phyloP scores from a whole-genome alignment of 805 yeast species.

The Schizosaccharomyces osmophilus region DNA sequence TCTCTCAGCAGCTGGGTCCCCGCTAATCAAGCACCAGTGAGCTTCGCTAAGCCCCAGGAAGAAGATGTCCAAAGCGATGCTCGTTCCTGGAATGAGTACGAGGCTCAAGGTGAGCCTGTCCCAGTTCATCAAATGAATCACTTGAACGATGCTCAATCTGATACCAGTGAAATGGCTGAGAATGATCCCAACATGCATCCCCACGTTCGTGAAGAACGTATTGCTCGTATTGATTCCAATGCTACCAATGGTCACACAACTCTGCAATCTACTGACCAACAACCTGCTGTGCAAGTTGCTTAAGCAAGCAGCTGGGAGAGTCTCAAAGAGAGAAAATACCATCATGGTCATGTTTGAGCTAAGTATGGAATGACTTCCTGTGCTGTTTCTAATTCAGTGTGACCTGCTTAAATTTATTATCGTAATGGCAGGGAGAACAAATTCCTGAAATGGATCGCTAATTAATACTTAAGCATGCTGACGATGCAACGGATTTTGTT shows the following conservation, averaged over 20 bases:
- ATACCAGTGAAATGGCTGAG: background rate
- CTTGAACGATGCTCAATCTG: background rate
- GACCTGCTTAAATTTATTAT: too few relatives aligned
- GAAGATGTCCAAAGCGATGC: background rate
- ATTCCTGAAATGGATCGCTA: too few relatives aligned
- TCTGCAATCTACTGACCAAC: background rate
- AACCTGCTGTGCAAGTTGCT: background rate
- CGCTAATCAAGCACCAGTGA: background rate
- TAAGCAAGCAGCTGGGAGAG: background rate
- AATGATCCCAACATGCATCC: background rate
- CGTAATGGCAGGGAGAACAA: too few relatives aligned
- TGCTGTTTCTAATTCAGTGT: too few relatives aligned
- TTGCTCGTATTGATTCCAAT: background rate
- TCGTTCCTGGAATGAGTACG: conserved; percentile 1
- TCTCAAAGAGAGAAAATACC: background rate
- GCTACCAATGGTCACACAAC: background rate
- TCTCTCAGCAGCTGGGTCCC: conserved; percentile 69
- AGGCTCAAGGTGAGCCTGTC: background rate
- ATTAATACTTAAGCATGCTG: too few relatives aligned
- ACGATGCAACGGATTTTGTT: too few relatives aligned
- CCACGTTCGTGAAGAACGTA: background rate
- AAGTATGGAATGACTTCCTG: too few relatives aligned
- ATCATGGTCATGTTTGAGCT: background rate
- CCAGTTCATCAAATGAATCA: background rate
- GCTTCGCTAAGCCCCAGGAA: conserved; percentile 17